A percentile compares a stretch with the other conserved stretches of the same genome.
phyloP scores from a whole-genome alignment of 2,329 filamentous ascomycete species.

The Penicillium italicum region DNA sequence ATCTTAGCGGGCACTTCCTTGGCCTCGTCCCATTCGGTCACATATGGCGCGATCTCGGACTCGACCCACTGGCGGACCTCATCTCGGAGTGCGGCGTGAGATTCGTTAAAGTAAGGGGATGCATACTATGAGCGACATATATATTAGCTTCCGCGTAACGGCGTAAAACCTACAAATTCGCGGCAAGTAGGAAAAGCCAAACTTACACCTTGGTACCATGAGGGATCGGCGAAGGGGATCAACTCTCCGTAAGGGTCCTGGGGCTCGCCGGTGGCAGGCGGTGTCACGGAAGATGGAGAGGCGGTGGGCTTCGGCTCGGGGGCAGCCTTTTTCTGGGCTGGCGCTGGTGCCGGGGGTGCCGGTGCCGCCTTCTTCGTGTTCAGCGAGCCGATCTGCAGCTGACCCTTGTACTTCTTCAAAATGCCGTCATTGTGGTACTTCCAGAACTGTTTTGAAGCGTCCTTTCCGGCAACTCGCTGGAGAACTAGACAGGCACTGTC shows the following conservation, averaged over 20 bases:
- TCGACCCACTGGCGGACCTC: conserved; percentile 94
- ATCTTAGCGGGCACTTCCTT: conserved; percentile 83
- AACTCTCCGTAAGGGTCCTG: conserved; percentile 81
- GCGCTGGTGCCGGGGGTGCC: conserved; percentile 25
- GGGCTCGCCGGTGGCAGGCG: conserved; percentile 61
- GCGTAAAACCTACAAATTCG: neutral
- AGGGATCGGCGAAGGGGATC: conserved; percentile 87
- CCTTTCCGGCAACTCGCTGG: conserved; percentile 62
- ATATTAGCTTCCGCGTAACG: conserved; percentile 7
- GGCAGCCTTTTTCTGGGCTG: conserved; percentile 49
- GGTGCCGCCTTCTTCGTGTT: conserved; percentile 69
- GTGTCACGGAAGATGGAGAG: conserved; percentile 43
- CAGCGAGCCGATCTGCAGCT: conserved; percentile 67
- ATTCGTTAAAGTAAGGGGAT: conserved; percentile 94
- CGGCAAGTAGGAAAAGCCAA: conserved; percentile 17
- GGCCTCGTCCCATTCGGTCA: conserved; percentile 95
- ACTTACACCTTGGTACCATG: conserved; percentile 90
- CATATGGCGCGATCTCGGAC: conserved; percentile 80
- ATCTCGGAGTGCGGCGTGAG: conserved; percentile 82
- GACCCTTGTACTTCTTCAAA: conserved; percentile 59
- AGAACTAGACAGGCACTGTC: conserved; percentile 48
- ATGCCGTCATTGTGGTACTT: conserved; percentile 61
- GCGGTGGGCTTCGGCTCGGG: conserved; percentile 54
- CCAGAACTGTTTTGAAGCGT: conserved; percentile 67
- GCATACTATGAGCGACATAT: conserved; percentile 62